Percentiles rank a stretch among this genome's conserved stretches.
phyloP scores from a whole-genome alignment of 2,329 filamentous ascomycete species.

The Coniochaeta ligniaria region DNA sequence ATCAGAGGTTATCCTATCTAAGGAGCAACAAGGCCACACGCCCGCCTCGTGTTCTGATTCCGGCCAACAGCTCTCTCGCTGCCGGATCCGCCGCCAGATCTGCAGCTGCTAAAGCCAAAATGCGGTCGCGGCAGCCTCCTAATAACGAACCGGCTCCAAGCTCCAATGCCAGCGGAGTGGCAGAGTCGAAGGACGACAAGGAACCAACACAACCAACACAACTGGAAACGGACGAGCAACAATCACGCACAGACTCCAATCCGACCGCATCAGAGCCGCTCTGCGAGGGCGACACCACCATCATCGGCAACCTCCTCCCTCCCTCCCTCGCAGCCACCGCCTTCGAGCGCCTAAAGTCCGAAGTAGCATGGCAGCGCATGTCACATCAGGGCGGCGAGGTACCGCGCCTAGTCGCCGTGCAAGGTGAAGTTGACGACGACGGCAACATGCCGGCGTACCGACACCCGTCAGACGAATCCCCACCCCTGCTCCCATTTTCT shows the following conservation, averaged over 20 bases:
- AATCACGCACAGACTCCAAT: not conserved
- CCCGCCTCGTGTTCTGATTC: not conserved
- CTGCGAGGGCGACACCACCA: conserved; percentile 73
- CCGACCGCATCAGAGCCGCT: conserved; percentile 41
- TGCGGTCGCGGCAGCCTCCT: not conserved
- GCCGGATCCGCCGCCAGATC: not conserved
- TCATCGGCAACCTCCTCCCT: conserved; percentile 65
- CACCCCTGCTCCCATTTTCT: conserved; percentile 70
- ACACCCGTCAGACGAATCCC: conserved; percentile 84
- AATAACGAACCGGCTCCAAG: not conserved
- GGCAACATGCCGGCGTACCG: conserved; percentile 86
- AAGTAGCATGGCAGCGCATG: conserved; percentile 89
- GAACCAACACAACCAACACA: not conserved
- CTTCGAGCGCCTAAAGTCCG: conserved; percentile 64
- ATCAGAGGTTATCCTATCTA: not conserved
- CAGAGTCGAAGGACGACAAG: not conserved
- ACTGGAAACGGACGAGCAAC: conserved; percentile 10
- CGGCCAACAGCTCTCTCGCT: not conserved
- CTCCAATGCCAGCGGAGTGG: not conserved
- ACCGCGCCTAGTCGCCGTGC: conserved; percentile 82
- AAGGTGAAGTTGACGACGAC: conserved; percentile 62
- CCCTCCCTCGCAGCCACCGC: conserved; percentile 44
- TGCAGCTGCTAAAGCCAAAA: not conserved
- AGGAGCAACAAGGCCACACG: not conserved
- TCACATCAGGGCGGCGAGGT: conserved; percentile 86